A percentile compares a stretch with the other conserved stretches of the same genome.
phyloP scores from a whole-genome alignment of 352 stramenopile species.

The Phytophthora citricola region DNA sequence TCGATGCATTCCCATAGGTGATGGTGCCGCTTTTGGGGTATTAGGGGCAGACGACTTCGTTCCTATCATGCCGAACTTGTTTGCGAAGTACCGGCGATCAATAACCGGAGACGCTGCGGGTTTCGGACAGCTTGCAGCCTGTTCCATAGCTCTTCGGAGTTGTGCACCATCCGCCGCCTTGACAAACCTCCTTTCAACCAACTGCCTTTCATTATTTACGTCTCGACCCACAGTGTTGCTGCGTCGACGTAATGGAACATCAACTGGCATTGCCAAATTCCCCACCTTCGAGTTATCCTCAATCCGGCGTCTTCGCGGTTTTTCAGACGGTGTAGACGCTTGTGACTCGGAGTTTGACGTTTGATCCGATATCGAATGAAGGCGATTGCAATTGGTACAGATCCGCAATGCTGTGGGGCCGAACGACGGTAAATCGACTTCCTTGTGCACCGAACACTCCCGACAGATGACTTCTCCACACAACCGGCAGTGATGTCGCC shows the following conservation, averaged over 20 bases:
- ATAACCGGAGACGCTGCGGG: slow-evolving; percentile 21
- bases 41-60: slow-evolving; percentile 17
- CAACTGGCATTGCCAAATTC: not conserved
- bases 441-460: slow-evolving; percentile 75
- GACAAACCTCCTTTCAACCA: slow-evolving; percentile 9
- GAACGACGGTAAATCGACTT: slow-evolving; percentile 70
- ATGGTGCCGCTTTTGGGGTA: slow-evolving; percentile 14
- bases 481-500: slow-evolving; percentile 78
- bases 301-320: slow-evolving; percentile 18
- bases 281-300: slow-evolving; percentile 12
- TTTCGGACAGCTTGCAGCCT: slow-evolving; percentile 30
- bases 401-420: slow-evolving; percentile 72
- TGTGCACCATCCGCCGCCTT: slow-evolving; percentile 10
- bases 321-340: slow-evolving; percentile 20
- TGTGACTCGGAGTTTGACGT: slow-evolving; percentile 10
- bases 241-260: slow-evolving; percentile 7
- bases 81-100: slow-evolving; percentile 36
- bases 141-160: slow-evolving; percentile 7
- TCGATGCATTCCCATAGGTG: slow-evolving; percentile 12
- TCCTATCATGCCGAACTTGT: slow-evolving; percentile 19
- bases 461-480: slow-evolving; percentile 83
- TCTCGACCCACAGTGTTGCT: slow-evolving; percentile 18
- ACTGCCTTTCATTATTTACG: slow-evolving; percentile 5
- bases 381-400: slow-evolving; percentile 61
- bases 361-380: not conserved